Percentiles rank a stretch among this genome's conserved stretches.
These are phyloP conservation scores for Pleurotus tuber-regium DNA, from an alignment of 768 basidiomycete genomes.

Conservation along the genomic window DNA sequence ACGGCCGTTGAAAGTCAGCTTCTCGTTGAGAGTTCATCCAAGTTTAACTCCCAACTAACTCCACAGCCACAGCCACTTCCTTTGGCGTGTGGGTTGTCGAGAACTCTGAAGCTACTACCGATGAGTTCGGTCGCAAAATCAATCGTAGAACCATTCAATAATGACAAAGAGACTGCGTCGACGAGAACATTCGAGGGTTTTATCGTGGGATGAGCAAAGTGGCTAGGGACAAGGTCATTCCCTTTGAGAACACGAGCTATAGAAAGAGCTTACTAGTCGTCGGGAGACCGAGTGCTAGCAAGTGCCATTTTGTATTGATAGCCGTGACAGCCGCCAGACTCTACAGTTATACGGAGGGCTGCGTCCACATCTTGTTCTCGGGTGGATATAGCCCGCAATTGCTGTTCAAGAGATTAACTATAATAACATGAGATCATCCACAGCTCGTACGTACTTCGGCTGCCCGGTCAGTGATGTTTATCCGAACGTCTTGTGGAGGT, in stretches of 20 bases:
- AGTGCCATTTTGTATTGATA: conserved; percentile 95
- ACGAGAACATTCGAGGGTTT: conserved; percentile 77
- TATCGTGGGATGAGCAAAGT: conserved; percentile 68
- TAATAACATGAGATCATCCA: not conserved
- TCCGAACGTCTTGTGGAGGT: conserved; percentile 47
- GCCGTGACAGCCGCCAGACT: conserved; percentile 95
- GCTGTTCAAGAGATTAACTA: conserved; percentile 42
- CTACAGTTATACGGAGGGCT: conserved; percentile 80
- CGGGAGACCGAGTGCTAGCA: conserved; percentile 53
- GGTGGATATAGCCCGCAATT: conserved; percentile 70
- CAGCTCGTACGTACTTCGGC: conserved; percentile 53
- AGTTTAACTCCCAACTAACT: conserved; percentile 89
- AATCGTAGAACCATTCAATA: conserved; percentile 86
- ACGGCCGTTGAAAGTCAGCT: not conserved
- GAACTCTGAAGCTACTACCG: conserved; percentile 82
- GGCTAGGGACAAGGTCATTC: conserved; percentile 35
- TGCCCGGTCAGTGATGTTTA: conserved; percentile 70
- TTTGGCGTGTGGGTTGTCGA: conserved; percentile 87
- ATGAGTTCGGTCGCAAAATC: conserved; percentile 95
- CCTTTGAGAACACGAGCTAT: not conserved
- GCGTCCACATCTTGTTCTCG: conserved; percentile 60
- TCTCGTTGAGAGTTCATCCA: not conserved
- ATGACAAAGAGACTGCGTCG: conserved; percentile 79
- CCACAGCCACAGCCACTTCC: conserved; percentile 94
- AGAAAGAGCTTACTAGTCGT: conserved; percentile 75